Conservation (phyloP, 2,329 filamentous ascomycete genomes). For the Fusarium incarnatum region DNA sequence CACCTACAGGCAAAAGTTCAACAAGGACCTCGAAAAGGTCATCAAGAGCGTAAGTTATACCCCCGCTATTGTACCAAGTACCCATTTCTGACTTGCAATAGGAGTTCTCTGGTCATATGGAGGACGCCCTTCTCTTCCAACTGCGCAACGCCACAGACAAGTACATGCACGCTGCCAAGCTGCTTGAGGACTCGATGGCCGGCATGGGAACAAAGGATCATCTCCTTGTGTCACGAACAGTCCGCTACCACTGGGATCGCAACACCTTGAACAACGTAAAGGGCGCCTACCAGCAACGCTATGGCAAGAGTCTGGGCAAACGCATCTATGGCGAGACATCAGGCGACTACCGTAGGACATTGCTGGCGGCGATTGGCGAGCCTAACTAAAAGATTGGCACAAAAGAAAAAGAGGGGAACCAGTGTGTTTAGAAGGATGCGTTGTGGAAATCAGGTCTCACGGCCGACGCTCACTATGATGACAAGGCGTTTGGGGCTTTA, state of each 20-base stretch:
- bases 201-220: conserved; percentile 89
- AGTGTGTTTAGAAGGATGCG: background rate
- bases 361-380: conserved; percentile 76
- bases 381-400: conserved; percentile 34
- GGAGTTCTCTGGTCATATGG: conserved; percentile 94
- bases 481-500: conserved; percentile 31
- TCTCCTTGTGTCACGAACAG: conserved; percentile 79
- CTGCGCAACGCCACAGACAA: conserved; percentile 82
- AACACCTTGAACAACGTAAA: conserved; percentile 81
- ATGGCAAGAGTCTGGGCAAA: conserved; percentile 72
- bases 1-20: conserved; percentile 79
- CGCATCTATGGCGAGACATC: conserved; percentile 86
- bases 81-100: conserved; percentile 44
- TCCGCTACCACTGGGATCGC: conserved; percentile 86
- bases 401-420: background rate
- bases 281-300: conserved; percentile 78
- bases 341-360: conserved; percentile 81
- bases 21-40: conserved; percentile 75
- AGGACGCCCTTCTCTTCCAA: conserved; percentile 83
- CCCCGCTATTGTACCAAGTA: background rate
- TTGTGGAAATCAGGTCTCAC: conserved; percentile 17
- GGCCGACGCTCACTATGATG: conserved; percentile 23
- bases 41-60: conserved; percentile 71
- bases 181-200: conserved; percentile 89
- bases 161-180: conserved; percentile 82